Base-by-base conservation (phyloP, 257 asterid species). In the Salvia rosmarinus region DNA sequence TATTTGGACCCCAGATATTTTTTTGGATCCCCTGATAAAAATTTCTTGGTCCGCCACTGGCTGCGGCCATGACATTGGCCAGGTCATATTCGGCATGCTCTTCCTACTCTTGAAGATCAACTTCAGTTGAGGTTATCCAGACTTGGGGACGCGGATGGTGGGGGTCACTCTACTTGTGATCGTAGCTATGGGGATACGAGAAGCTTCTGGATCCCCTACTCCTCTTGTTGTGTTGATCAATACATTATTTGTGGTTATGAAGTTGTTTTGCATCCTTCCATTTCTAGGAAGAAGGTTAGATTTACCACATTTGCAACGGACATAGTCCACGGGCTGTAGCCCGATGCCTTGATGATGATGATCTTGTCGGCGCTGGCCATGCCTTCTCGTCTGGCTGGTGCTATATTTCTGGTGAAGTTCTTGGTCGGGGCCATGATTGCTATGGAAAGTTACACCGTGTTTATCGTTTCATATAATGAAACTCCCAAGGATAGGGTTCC, bases 301-400 rank as follows among this genome's bases (percentile, higher is more conserved):
- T 87, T 95, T 19, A 90, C 98, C 9, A 95, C 99, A 12, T 95
- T 95, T 70, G 96, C 95, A 0, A 95, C 98, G 0, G 99, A 98
- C 11, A 86, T 95, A 9, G 90, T 95, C 20, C 99, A 95, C 30
- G 99, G 99, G 25, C 80, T 95, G n/a, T 98, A 95, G 75, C 99
- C 99, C 0, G 99, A 95, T 75, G 99, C 98, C 35, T 69, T 95
- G 61, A 78, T 95, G 89, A n/a, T n/a, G n/a, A 88, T 95, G 83
- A 73, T 95, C 66, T 73, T 95, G 82, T 98, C 99, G 0, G 99
- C 99, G 1, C 93, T 95, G n/a, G 99, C 98, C 17, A 20, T 95
- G 85, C 99, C 99, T 4, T 95, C 99, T 34, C 90, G 99, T 1
- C 7, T 89, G 71, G 98, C n/a, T 0, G 98, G 99, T 32, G 99